Base-by-base conservation (phyloP, 805 yeast species). In the Ogataea corticis region DNA sequence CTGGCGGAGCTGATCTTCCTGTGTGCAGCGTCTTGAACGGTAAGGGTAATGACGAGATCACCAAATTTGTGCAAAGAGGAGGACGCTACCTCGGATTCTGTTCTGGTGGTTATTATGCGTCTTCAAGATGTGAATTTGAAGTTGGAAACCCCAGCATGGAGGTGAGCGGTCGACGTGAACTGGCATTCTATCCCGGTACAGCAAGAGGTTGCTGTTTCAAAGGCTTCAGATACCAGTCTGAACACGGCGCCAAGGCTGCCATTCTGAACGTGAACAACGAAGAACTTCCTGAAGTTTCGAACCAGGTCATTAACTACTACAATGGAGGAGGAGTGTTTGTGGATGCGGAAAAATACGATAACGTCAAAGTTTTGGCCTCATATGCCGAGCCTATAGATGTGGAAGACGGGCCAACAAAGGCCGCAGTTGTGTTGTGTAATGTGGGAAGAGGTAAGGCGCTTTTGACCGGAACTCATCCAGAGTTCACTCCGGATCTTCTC, bases 1-100 rank as follows among this genome's bases (percentile, higher is more conserved):
- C 99, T 0, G 99, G 99, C 3, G 99, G 99, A 7, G 97, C 98
- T 0, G 99, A 94, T 62, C 68, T 89, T 41, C 97, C 97, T 0
- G 80, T 84, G 54, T 87, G 96, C 51, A 71, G 74, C 42, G 79
- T 76, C 3, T 75, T 95, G 51, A 82, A 85, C 57, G 92, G 96
- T 1, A 67, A 65, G 1, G 88, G 90, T 0, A 87, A 84, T 56
- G 57, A 67, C 9, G 69, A 72, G 31, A 87, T 89, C 50, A 63
- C 68, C 21, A 79, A 79, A 40, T 89, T 74, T 54, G 89, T 89
- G 1, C 71, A 80, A 25, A 71, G 72, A 44, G 99, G 98, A 25
- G 99, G 99, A 2, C 70, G 72, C 39, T 89, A 71, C 58, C 64
- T 92, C 16, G 99, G 99, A 0, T 80, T 94, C 51, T 94, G 99